Evolutionary conservation across 2,329 filamentous ascomycete species (phyloP), one percentile per base, ranked within the genome.

Genomic region (Aspergillus pseudonomiae): DNA sequence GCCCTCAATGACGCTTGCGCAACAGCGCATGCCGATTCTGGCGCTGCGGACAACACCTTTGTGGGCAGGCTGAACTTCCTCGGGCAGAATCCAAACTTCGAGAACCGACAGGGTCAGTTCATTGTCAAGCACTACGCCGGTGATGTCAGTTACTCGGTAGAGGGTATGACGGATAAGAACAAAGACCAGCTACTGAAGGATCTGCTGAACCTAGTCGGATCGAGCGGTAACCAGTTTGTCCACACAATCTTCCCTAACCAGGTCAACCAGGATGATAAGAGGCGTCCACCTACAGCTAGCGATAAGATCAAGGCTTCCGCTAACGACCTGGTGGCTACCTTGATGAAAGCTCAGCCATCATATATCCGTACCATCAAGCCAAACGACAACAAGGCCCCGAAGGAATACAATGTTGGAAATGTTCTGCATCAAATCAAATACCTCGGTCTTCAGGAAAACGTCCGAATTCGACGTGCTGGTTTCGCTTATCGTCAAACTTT

Each of bases 341-440:
- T 99, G 72, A 98, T 97, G 94, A 96, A 97, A 80, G 94, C 93
- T 62, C 92, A 95, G 70, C 95, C 95, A 1, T 97, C 94, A 3
- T 99, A 99, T 75, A 99, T 99, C 72, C 92, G 95, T 76, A 99
- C 95, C 0, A 98, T 99, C 82, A 99, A 99, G 80, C 95, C 95
- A 1, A 99, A 99, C 82, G 95, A 99, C 80, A 98, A 97, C 83
- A 99, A 98, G 79, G 97, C 94, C 3, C 91, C 93, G 0, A 89
- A 88, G 12, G 95, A 99, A 76, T 99, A 97, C 79, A 97, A 97
- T 71, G 86, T 87, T 24, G 88, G 89, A 34, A 98, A 98, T 71
- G 95, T 99, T 24, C 85, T 98, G 72, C 95, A 99, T 84, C 95
- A 99, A 77, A 93, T 98, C 85, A 98, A 99, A 77, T 99, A 99